Evolutionary conservation across 805 yeast species (phyloP).

Genomic region (Priceomyces melissophilus): DNA sequence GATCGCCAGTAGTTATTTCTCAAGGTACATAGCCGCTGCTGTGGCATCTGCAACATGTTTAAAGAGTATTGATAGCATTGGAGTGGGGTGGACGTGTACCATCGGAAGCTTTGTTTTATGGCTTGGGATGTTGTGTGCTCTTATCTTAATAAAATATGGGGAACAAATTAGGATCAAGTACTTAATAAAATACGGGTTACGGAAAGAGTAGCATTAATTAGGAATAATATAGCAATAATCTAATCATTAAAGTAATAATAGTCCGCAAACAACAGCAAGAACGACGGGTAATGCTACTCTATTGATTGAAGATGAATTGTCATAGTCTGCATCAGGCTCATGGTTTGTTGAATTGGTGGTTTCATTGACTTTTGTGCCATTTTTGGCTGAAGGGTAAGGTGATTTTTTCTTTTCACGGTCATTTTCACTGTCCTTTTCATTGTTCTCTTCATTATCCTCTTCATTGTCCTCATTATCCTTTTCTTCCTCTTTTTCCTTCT

Average conservation of each 20-base stretch:
- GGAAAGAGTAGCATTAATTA: neutral
- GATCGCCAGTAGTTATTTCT: constrained; percentile 50
- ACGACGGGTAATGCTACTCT: constrained; percentile 3
- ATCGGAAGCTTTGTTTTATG: constrained; percentile 43
- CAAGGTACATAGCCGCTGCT: constrained; percentile 50
- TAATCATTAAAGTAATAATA: neutral
- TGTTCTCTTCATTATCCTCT: constrained; percentile 7
- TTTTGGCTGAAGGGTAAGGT: neutral
- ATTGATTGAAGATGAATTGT: constrained; percentile 1
- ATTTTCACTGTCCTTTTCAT: constrained; percentile 8
- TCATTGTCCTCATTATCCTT: constrained; percentile 1
- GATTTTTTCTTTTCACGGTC: constrained; percentile 5
- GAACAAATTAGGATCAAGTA: constrained; percentile 20
- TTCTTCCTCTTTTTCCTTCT: constrained; percentile 7
- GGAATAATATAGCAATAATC: constrained; percentile 1
- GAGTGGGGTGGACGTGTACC: constrained; percentile 57
- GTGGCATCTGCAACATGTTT: constrained; percentile 50
- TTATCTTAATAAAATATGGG: constrained; percentile 37
- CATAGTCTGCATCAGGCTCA: constrained; percentile 4
- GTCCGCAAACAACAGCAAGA: neutral
- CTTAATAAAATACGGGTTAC: constrained; percentile 4
- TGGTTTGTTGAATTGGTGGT: constrained; percentile 2
- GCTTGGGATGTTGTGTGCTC: constrained; percentile 32
- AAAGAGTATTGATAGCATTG: constrained; percentile 43
- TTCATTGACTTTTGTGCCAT: constrained; percentile 1